A percentile compares a stretch with the other conserved stretches of the same genome.
Evolutionary conservation across 2,329 filamentous ascomycete species (phyloP).

Genomic region (Hypoxylon sp.): DNA sequence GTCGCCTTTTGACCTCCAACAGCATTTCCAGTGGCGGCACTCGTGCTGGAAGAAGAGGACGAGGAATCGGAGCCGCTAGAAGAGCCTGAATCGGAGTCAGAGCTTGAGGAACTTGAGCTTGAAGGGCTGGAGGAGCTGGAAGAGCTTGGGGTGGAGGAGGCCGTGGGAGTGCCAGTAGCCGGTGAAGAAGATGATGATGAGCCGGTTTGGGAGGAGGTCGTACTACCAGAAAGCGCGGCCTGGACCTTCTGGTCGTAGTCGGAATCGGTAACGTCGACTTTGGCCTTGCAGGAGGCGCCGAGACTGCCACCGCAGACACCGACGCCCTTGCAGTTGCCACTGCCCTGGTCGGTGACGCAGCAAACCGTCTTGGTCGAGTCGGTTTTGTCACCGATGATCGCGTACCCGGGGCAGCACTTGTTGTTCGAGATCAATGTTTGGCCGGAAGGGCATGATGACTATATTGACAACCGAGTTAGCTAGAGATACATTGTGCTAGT

Average conservation of each 20-base stretch:
- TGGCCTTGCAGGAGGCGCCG: constrained; percentile 14
- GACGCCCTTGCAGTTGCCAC: constrained; percentile 9
- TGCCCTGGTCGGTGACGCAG: constrained; percentile 15
- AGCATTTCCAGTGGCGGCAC: constrained; percentile 4
- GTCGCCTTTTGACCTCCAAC: constrained; percentile 8
- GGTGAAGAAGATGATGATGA: constrained; percentile 9
- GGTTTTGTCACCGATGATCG: constrained; percentile 14
- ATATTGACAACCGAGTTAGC: not conserved
- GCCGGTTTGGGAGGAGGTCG: not conserved
- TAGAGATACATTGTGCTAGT: not conserved
- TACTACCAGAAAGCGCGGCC: constrained; percentile 23
- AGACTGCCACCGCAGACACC: constrained; percentile 1
- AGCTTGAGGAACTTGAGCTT: constrained; percentile 7
- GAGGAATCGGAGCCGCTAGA: constrained; percentile 5
- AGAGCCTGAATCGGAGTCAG: not conserved
- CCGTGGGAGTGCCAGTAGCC: constrained; percentile 7
- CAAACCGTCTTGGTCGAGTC: constrained; percentile 7
- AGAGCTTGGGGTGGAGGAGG: constrained; percentile 18
- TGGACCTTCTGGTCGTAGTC: constrained; percentile 25
- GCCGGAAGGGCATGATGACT: constrained; percentile 14
- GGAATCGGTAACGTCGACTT: constrained; percentile 13
- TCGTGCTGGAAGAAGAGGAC: not conserved
- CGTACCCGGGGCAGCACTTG: constrained; percentile 30
- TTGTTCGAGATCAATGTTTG: constrained; percentile 24
- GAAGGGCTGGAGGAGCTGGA: constrained; percentile 8